Percentiles rank a stretch among this genome's conserved stretches.
These are phyloP conservation scores for Phyllosticta paracitricarpa DNA, from an alignment of 2,329 filamentous ascomycete genomes.

Conservation along the genomic window DNA sequence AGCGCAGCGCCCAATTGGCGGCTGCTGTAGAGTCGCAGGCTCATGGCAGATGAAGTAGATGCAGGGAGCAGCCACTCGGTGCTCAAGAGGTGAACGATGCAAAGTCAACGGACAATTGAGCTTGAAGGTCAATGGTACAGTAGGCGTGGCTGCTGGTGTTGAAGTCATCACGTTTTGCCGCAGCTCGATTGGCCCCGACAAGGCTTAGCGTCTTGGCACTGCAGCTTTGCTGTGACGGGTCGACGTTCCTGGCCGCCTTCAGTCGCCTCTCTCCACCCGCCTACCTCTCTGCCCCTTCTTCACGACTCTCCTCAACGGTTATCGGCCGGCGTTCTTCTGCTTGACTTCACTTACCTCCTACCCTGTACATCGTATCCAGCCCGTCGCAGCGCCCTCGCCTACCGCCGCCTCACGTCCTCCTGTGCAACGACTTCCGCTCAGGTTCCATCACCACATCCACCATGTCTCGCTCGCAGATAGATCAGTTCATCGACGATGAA, in stretches of 20 bases:
- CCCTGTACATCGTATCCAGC: not conserved
- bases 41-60: conserved; percentile 22
- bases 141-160: conserved; percentile 2
- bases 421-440: not conserved
- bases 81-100: conserved; percentile 14
- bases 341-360: conserved; percentile 1
- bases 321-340: conserved; percentile 10
- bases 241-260: conserved; percentile 4
- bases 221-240: conserved; percentile 4
- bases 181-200: conserved; percentile 2
- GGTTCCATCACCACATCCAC: conserved; percentile 12
- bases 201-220: conserved; percentile 2
- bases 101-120: not conserved
- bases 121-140: not conserved
- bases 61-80: conserved; percentile 17
- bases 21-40: conserved; percentile 29
- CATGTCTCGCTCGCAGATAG: conserved; percentile 41
- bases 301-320: conserved; percentile 3
- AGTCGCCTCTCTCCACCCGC: conserved; percentile 9
- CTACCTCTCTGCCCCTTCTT: conserved; percentile 3
- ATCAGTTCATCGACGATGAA: conserved; percentile 46
- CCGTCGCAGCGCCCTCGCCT: not conserved
- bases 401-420: not conserved
- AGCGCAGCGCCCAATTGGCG: conserved; percentile 29
- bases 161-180: conserved; percentile 8